Base-by-base conservation (phyloP, 1,139 yeast genomes). In the Kluyveromyces marxianus region DNA sequence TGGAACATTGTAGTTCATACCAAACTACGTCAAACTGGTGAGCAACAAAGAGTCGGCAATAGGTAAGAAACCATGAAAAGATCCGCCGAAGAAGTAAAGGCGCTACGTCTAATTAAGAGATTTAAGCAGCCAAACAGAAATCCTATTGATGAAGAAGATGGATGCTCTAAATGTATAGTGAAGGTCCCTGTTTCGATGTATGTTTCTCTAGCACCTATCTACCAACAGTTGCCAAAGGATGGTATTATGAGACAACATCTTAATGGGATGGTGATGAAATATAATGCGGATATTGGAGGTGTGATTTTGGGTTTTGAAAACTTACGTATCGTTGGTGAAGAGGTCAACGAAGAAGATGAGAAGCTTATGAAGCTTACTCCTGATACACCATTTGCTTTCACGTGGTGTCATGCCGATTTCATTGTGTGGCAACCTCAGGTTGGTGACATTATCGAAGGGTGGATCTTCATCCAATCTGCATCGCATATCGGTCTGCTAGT, bases 401-500 rank as follows among this genome's bases (percentile, higher is more conserved):
- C 85, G 51, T 92, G 97, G 97, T 73, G 88, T 42, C 69, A 78
- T 3, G 95, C 84, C n/a, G 94, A 88, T 50, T 72, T 92, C 40
- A 71, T 89, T 48, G 76, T 89, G 45, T 92, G 98, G 97, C 79
- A 77, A 58, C 98, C 98, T 3, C 79, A 78, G 56, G 73, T 80
- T 10, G 96, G 95, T 4, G 97, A 92, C 59, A 69, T 72, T 1
- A 67, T 90, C 31, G 95, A 90, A 62, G 98, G 98, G 4, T 76
- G 80, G 69, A 76, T 86, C 48, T 88, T 88, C 69, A 80, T 92
- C 77, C 97, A 90, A 69, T 83, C 97, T 1, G 96, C 96, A 14
- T 84, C 96, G 6, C 98, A 92, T 62, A 83, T 94, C 59, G 97
- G 97, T 50, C 72, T 92, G 53, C 75, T 92, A 55, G 75, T 92